phyloP scores from a whole-genome alignment of 805 yeast genomes.

The Monosporozyma unispora region DNA sequence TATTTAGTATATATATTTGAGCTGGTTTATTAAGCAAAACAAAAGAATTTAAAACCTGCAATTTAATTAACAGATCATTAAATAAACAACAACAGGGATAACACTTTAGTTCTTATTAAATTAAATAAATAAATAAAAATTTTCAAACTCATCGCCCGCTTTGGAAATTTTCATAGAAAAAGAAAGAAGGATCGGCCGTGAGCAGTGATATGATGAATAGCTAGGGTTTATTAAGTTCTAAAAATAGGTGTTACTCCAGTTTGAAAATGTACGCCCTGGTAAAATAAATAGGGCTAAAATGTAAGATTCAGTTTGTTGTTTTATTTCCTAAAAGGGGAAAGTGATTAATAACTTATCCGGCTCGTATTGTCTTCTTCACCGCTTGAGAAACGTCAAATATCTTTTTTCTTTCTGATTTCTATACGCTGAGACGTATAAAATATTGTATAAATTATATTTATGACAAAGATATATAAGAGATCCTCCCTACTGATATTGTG shows the following conservation, averaged over 20 bases:
- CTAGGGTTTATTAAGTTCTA: no score
- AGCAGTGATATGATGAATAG: no score
- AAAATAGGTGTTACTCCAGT: no score
- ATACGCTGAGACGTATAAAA: background rate
- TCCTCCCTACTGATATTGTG: background rate
- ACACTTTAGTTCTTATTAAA: background rate
- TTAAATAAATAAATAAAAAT: background rate
- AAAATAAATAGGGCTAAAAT: background rate
- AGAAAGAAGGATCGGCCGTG: background rate
- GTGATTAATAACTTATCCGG: background rate
- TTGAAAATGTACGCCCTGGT: background rate
- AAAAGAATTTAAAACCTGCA: no score
- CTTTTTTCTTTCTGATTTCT: background rate
- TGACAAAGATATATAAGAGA: background rate
- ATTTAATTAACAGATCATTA: background rate
- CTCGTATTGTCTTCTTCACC: constrained; percentile 1
- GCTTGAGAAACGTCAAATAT: background rate
- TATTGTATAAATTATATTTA: no score
- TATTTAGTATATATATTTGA: background rate
- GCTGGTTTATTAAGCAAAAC: background rate
- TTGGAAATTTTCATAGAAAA: background rate
- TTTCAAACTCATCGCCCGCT: background rate
- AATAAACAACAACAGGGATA: background rate
- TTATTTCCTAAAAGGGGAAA: background rate
- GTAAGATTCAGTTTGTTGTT: background rate